Evolutionary conservation across 768 basidiomycete genomes (phyloP).

Genomic region (Termitomyces bulborhizus): DNA sequence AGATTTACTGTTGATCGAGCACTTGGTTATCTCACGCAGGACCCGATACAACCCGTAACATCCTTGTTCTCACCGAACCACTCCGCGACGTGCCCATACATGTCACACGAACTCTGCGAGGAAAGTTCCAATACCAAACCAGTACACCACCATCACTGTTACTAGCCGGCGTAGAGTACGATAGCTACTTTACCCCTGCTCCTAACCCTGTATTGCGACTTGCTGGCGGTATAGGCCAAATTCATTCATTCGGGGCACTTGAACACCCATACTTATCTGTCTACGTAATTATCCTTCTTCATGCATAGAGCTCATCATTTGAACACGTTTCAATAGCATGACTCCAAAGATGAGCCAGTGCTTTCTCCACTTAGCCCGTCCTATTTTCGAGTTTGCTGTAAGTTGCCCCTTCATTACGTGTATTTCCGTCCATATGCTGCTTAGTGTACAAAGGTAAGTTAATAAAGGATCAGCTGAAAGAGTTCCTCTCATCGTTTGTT

Average conservation of each 20-base stretch:
- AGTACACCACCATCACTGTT: too few relatives aligned
- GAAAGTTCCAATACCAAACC: too few relatives aligned
- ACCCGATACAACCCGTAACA: too few relatives aligned
- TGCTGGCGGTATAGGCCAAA: too few relatives aligned
- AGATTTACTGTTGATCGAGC: constrained; percentile 93
- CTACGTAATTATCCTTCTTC: constrained; percentile 43
- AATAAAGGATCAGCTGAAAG: constrained; percentile 74
- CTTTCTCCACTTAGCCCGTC: constrained; percentile 74
- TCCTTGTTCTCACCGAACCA: too few relatives aligned
- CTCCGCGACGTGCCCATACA: too few relatives aligned
- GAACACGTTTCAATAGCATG: constrained; percentile 42
- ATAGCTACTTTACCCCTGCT: too few relatives aligned
- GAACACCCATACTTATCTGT: too few relatives aligned
- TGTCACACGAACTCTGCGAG: too few relatives aligned
- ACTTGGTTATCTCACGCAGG: constrained; percentile 34
- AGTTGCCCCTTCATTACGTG: constrained; percentile 18
- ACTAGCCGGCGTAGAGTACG: too few relatives aligned
- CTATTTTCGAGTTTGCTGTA: constrained; percentile 80
- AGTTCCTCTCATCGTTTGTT: constrained; percentile 70
- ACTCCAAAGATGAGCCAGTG: constrained; percentile 84
- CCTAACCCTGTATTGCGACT: too few relatives aligned
- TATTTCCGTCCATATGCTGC: not conserved
- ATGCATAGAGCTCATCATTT: constrained; percentile 1
- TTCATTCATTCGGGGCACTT: constrained; percentile 89
- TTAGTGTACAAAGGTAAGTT: constrained; percentile 69